These are phyloP conservation scores for Westerdykella sp. DNA, from an alignment of 2,329 filamentous ascomycete species.

Conservation along the genomic window DNA sequence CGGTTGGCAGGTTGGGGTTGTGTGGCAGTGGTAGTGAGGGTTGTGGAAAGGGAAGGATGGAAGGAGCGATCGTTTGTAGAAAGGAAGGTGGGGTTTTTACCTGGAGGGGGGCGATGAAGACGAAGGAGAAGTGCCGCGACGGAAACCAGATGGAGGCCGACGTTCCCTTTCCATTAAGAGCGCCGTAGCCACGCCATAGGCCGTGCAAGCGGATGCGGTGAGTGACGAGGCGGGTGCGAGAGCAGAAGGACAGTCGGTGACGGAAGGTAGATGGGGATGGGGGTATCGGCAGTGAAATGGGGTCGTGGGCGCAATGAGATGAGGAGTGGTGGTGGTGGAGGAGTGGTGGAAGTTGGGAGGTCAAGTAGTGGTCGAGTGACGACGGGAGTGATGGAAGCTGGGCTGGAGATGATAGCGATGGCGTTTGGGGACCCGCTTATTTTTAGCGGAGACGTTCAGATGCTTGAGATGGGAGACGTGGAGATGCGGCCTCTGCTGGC, in stretches of 20 bases:
- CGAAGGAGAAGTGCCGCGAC: constrained; percentile 14
- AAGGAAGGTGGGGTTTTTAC: constrained; percentile 10
- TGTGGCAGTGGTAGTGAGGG: constrained; percentile 1
- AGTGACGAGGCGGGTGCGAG: constrained; percentile 2
- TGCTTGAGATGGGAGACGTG: background rate
- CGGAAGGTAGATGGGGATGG: background rate
- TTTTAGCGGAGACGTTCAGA: constrained; percentile 2
- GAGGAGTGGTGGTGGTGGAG: constrained; percentile 2
- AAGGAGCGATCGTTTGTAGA: constrained; percentile 8
- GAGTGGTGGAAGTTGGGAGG: background rate
- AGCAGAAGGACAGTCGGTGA: background rate
- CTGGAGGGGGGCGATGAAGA: constrained; percentile 17
- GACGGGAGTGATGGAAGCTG: constrained; percentile 1
- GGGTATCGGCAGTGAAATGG: background rate
- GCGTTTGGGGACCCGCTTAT: constrained; percentile 13
- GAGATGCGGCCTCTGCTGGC: background rate
- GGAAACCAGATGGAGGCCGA: constrained; percentile 17
- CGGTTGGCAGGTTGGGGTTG: background rate
- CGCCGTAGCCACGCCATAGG: constrained; percentile 32
- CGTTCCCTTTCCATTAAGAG: constrained; percentile 25
- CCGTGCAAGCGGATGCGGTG: constrained; percentile 33
- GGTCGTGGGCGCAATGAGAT: background rate
- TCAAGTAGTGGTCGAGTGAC: no score
- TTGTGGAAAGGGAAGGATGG: constrained; percentile 1
- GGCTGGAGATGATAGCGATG: constrained; percentile 15